Conservation (phyloP, 345 rosid species). For the Lepidium aucheri region DNA sequence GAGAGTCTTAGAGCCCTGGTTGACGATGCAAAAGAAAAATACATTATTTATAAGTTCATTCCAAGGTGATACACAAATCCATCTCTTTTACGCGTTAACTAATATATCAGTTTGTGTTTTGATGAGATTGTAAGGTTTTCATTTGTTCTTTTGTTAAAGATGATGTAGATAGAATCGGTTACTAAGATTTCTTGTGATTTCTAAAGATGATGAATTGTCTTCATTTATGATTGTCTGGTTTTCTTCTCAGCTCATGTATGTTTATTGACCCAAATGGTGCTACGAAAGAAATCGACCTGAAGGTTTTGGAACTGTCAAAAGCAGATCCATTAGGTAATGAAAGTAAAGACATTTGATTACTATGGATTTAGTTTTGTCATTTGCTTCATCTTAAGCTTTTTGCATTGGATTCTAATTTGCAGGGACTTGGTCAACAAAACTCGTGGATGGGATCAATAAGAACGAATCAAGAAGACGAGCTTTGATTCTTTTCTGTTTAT, state of each 20-base stretch:
- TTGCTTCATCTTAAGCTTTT: background rate
- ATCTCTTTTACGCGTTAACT: background rate
- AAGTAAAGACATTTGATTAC: background rate
- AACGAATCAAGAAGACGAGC: slow-evolving; percentile 76
- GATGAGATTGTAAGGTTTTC: background rate
- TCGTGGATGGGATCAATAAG: slow-evolving; percentile 83
- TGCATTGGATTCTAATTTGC: slow-evolving; percentile 5
- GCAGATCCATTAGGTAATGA: slow-evolving; percentile 54
- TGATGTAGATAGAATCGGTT: background rate
- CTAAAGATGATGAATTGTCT: background rate
- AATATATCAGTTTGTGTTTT: background rate
- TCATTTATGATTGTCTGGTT: background rate
- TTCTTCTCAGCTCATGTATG: slow-evolving; percentile 57
- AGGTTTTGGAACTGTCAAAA: slow-evolving; percentile 43
- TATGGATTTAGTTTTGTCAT: background rate
- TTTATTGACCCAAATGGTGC: slow-evolving; percentile 49
- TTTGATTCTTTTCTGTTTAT: slow-evolving; percentile 65
- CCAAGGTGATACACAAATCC: slow-evolving; percentile 40
- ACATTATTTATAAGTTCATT: slow-evolving; percentile 58
- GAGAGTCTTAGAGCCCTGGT: slow-evolving; percentile 55
- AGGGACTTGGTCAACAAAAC: slow-evolving; percentile 62
- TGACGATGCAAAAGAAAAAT: slow-evolving; percentile 46
- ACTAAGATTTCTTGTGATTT: background rate
- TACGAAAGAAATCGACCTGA: slow-evolving; percentile 50
- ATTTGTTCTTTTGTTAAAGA: too few relatives aligned